phyloP scores from a whole-genome alignment of 1,284 basidiomycete genomes.

The Austroboletus rostrupii region DNA sequence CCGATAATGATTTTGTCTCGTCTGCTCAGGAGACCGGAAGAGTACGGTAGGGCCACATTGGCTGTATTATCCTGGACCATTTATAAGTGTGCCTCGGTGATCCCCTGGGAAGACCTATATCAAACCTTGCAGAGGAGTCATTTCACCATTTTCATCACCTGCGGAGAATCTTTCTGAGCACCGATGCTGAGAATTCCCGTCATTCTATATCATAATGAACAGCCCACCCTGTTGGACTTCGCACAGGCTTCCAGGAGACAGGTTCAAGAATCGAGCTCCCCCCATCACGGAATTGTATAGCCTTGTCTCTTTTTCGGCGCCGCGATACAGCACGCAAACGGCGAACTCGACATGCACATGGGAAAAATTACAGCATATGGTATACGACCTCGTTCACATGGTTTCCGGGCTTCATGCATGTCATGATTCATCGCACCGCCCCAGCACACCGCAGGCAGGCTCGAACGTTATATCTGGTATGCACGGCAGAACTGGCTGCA shows the following conservation, averaged over 20 bases:
- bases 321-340: not conserved
- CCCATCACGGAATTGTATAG: not conserved
- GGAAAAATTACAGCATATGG: too few species aligned
- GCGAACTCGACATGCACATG: not conserved
- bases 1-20: not conserved
- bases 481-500: not conserved
- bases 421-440: not conserved
- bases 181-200: not conserved
- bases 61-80: not conserved
- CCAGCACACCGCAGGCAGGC: not conserved
- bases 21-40: not conserved
- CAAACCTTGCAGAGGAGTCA: not conserved
- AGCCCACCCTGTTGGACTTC: not conserved
- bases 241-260: not conserved
- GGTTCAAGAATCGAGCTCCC: not conserved
- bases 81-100: constrained; percentile 11
- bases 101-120: not conserved
- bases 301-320: not conserved
- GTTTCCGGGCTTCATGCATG: not conserved
- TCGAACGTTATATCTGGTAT: constrained; percentile 7
- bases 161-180: not conserved
- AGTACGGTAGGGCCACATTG: not conserved
- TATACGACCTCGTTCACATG: not conserved
- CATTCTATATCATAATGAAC: not conserved
- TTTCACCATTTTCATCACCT: not conserved